Evolutionary conservation across 116 monocot genomes (phyloP).

Genomic region (Dioscorea cayenensis): DNA sequence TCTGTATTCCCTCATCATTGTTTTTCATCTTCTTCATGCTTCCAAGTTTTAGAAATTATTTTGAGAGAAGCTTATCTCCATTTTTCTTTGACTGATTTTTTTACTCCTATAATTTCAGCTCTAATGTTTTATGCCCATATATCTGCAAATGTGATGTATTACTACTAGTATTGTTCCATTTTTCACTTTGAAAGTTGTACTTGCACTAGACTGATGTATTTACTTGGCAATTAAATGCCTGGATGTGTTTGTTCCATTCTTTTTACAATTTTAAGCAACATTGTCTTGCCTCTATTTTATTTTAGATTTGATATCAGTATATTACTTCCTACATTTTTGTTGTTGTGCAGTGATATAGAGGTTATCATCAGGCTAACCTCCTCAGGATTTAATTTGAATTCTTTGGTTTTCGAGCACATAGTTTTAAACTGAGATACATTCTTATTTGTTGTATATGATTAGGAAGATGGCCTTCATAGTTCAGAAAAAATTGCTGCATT

Average conservation of each 20-base stretch:
- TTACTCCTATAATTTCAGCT: too few species aligned
- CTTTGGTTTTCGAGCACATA: background rate
- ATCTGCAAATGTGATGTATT: too few species aligned
- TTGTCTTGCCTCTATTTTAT: background rate
- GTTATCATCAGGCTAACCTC: background rate
- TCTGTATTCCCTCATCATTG: background rate
- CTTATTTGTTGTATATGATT: slow-evolving; percentile 5
- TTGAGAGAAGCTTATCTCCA: too few species aligned
- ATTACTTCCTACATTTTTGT: background rate
- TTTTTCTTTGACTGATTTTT: too few species aligned
- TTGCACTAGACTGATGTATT: background rate
- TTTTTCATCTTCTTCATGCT: too few species aligned
- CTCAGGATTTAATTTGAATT: background rate
- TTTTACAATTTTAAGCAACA: too few species aligned
- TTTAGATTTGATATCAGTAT: background rate
- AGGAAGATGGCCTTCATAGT: slow-evolving; percentile 71
- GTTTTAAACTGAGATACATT: background rate
- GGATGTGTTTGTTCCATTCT: background rate
- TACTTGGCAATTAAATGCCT: background rate
- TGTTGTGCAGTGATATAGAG: background rate
- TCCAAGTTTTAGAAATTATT: too few species aligned
- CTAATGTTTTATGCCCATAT: background rate
- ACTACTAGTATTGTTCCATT: background rate
- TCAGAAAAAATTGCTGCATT: slow-evolving; percentile 92
- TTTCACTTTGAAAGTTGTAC: background rate